Percentiles rank a stretch among this genome's conserved stretches.
phyloP scores from a whole-genome alignment of 2,329 filamentous ascomycete genomes.

The Monosporascus sp. region DNA sequence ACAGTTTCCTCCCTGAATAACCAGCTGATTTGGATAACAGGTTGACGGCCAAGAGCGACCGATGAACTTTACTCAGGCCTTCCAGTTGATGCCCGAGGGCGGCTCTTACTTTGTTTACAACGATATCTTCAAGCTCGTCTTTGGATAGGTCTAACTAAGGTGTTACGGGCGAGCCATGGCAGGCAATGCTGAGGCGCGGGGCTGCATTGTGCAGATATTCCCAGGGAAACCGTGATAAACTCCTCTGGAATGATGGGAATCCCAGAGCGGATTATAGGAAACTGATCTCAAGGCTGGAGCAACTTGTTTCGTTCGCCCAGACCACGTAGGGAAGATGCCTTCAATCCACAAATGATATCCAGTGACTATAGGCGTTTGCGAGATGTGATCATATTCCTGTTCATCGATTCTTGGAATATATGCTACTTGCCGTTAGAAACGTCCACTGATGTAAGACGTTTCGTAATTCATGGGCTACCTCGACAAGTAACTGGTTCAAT shows the following conservation, averaged over 20 bases:
- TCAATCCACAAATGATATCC: too few relatives aligned
- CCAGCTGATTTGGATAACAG: constrained; percentile 37
- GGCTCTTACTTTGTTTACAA: constrained; percentile 85
- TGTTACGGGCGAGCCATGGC: neutral
- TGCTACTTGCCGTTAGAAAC: too few relatives aligned
- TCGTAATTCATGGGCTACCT: too few relatives aligned
- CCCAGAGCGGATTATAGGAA: neutral
- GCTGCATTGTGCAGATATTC: neutral
- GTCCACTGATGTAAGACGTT: too few relatives aligned
- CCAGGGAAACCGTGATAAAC: neutral
- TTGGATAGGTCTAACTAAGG: constrained; percentile 41
- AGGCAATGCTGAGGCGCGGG: neutral
- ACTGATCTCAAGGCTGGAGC: neutral
- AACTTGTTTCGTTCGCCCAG: neutral
- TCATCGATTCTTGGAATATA: too few relatives aligned
- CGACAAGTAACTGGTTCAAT: too few relatives aligned
- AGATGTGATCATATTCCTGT: too few relatives aligned
- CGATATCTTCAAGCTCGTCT: constrained; percentile 90
- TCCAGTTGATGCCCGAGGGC: constrained; percentile 70
- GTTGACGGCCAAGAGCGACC: constrained; percentile 80
- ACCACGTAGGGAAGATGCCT: too few relatives aligned
- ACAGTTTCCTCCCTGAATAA: neutral
- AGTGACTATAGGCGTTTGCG: too few relatives aligned
- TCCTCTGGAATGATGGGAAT: neutral
- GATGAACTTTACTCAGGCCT: constrained; percentile 87